Evolutionary conservation across 2,329 filamentous ascomycete genomes (phyloP).

Genomic region (Madurella mycetomatis): DNA sequence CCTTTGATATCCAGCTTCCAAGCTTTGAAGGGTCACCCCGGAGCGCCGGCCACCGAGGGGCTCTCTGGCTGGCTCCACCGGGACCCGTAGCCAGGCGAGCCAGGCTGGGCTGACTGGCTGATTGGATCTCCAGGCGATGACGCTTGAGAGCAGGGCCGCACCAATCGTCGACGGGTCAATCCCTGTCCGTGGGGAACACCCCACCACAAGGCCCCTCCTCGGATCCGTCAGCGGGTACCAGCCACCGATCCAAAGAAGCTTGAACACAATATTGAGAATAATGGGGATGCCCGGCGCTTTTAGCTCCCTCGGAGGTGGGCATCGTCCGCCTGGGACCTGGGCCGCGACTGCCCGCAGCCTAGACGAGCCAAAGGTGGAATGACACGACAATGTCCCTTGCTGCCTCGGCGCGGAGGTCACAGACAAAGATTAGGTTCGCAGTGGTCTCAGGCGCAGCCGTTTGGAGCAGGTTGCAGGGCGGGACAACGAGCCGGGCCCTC

Average conservation of each 20-base stretch:
- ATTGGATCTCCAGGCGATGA: constrained; percentile 12
- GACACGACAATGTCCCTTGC: neutral
- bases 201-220: neutral
- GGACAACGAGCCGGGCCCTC: neutral
- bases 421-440: neutral
- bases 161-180: constrained; percentile 1
- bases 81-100: neutral
- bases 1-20: neutral
- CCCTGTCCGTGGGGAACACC: constrained; percentile 3
- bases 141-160: neutral
- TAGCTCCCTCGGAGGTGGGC: no score
- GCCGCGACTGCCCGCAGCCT: no score
- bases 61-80: neutral
- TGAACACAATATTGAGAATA: no score
- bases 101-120: constrained; percentile 9
- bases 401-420: neutral
- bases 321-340: no score
- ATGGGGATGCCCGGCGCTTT: no score
- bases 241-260: no score
- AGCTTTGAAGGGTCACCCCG: neutral
- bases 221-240: no score
- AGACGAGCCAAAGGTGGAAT: no score
- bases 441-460: neutral
- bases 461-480: neutral
- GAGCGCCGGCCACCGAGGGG: neutral